Conservation (phyloP, 2,329 filamentous ascomycete species). For the Metarhizium album region DNA sequence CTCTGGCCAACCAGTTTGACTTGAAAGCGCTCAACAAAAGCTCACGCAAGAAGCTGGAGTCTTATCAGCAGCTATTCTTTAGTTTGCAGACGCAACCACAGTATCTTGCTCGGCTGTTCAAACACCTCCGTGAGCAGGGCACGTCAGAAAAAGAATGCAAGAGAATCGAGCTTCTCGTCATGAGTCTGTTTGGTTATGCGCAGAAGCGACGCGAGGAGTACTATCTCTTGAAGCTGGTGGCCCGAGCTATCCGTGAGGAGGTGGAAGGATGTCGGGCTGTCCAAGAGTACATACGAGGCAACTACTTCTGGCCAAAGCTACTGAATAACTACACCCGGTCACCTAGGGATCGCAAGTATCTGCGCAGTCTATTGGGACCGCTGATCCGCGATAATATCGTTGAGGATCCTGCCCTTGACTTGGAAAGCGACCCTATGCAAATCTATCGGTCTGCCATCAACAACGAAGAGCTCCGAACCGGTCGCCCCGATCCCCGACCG, state of each 20-base stretch:
- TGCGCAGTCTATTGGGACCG: slow-evolving; percentile 75
- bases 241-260: slow-evolving; percentile 75
- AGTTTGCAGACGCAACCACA: slow-evolving; percentile 92
- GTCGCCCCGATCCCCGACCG: slow-evolving; percentile 67
- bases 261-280: slow-evolving; percentile 61
- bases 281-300: slow-evolving; percentile 79
- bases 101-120: slow-evolving; percentile 84
- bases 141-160: slow-evolving; percentile 88
- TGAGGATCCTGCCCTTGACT: slow-evolving; percentile 78
- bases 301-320: slow-evolving; percentile 87
- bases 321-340: slow-evolving; percentile 82
- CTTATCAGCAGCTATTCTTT: slow-evolving; percentile 97
- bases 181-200: slow-evolving; percentile 94
- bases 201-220: slow-evolving; percentile 97
- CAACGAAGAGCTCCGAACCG: slow-evolving; percentile 91
- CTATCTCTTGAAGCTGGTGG: slow-evolving; percentile 82
- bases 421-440: slow-evolving; percentile 95
- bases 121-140: slow-evolving; percentile 69
- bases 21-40: slow-evolving; percentile 96
- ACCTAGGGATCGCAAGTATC: slow-evolving; percentile 82
- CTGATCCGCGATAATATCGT: slow-evolving; percentile 87
- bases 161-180: slow-evolving; percentile 83
- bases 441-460: slow-evolving; percentile 95
- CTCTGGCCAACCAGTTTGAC: slow-evolving; percentile 86
- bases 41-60: slow-evolving; percentile 87